These are phyloP conservation scores for Gossypium australe DNA, from an alignment of 345 rosid genomes.

Conservation along the genomic window DNA sequence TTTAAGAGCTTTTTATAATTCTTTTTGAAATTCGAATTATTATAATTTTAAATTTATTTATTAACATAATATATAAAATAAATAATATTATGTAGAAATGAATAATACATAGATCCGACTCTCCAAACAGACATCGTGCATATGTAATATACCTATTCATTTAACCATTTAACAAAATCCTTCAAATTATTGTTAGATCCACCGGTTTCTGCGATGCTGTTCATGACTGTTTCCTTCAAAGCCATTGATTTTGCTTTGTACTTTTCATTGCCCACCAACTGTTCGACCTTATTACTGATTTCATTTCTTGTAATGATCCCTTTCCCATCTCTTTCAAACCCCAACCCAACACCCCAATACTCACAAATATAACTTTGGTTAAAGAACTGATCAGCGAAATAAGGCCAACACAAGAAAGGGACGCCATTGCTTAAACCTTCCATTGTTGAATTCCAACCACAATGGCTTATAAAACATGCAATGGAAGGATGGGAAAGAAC, in stretches of 20 bases:
- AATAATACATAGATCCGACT: no score
- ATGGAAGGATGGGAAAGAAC: conserved; percentile 9
- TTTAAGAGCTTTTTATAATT: no score
- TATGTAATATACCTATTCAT: neutral
- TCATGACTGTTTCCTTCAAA: neutral
- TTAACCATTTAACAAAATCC: conserved; percentile 3
- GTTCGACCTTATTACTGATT: neutral
- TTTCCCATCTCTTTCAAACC: neutral
- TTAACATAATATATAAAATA: no score
- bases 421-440: conserved; percentile 33
- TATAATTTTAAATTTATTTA: no score
- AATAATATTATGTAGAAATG: no score
- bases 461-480: conserved; percentile 26
- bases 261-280: neutral
- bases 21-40: no score
- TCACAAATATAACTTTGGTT: conserved; percentile 26
- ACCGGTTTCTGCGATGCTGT: neutral
- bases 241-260: neutral
- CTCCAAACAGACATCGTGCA: no score
- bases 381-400: conserved; percentile 32
- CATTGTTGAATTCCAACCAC: conserved; percentile 38
- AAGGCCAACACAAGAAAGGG: conserved; percentile 40
- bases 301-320: neutral
- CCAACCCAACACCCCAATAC: neutral
- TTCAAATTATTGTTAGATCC: neutral